Evolutionary conservation across 2,329 filamentous ascomycete genomes (phyloP).

Genomic region (Scytalidium lignicola): DNA sequence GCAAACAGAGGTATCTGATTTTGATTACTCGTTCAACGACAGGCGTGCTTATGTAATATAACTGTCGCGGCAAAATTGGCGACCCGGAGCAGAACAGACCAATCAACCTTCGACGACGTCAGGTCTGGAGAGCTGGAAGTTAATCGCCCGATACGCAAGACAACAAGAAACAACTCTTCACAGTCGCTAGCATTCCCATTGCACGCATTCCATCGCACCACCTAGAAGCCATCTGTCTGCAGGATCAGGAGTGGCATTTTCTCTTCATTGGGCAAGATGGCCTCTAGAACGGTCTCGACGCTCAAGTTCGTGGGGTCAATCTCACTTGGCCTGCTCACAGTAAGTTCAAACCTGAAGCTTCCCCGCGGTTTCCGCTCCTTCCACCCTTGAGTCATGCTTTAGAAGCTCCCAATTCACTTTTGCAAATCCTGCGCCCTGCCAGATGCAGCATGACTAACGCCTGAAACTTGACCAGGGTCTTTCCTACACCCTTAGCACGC

Average conservation of each 20-base stretch:
- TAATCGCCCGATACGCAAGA: too few species aligned
- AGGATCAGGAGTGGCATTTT: not conserved
- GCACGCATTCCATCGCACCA: too few species aligned
- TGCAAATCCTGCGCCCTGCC: not conserved
- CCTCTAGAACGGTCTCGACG: conserved; percentile 64
- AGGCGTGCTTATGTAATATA: too few species aligned
- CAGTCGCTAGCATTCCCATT: too few species aligned
- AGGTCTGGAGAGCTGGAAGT: too few species aligned
- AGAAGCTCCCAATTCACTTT: not conserved
- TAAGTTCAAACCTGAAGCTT: conserved; percentile 41
- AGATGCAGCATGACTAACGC: not conserved
- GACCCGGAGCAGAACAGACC: too few species aligned
- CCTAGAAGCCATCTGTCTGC: not conserved
- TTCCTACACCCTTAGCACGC: conserved; percentile 74
- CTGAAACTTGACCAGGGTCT: conserved; percentile 57
- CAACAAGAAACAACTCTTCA: too few species aligned
- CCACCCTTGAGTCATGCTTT: not conserved
- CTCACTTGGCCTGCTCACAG: conserved; percentile 81
- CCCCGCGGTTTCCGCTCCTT: not conserved
- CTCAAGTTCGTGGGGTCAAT: conserved; percentile 93
- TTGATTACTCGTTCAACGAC: too few species aligned
- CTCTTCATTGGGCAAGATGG: conserved; percentile 40
- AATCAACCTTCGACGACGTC: too few species aligned
- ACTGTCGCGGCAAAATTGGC: too few species aligned
- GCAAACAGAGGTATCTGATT: too few species aligned